These are phyloP conservation scores for Lichtheimia ramosa DNA, from an alignment of 371 early-diverging fungal species.

Conservation along the genomic window DNA sequence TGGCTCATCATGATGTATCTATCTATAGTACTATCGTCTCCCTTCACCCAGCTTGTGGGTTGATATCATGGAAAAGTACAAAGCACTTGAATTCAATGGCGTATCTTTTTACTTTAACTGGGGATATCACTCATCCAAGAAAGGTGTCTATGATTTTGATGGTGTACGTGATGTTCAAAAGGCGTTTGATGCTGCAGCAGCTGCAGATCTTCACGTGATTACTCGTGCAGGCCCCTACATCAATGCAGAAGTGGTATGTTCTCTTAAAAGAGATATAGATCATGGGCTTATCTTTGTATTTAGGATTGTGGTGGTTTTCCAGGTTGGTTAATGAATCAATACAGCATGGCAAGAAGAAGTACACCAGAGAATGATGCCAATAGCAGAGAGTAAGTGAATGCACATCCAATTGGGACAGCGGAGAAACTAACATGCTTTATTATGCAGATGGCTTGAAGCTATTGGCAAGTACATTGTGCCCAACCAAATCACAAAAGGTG, in stretches of 20 bases:
- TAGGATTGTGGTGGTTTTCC: constrained; percentile 20
- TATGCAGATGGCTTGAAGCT: constrained; percentile 11
- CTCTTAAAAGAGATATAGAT: neutral
- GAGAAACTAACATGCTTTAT: neutral
- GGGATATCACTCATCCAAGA: constrained; percentile 25
- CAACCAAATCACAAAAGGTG: constrained; percentile 17
- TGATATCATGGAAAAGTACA: constrained; percentile 23
- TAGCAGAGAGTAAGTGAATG: constrained; percentile 7
- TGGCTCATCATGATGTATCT: too few relatives aligned
- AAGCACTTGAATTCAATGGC: constrained; percentile 21
- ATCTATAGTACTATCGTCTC: constrained; percentile 12
- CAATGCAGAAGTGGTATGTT: constrained; percentile 16
- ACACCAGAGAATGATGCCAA: constrained; percentile 6
- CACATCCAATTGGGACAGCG: neutral
- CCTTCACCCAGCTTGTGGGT: constrained; percentile 17
- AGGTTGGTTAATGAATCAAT: constrained; percentile 6
- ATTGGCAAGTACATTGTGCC: constrained; percentile 15
- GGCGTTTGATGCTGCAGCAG: constrained; percentile 16
- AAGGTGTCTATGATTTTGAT: constrained; percentile 19
- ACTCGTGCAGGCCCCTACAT: constrained; percentile 29
- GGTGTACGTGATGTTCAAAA: constrained; percentile 26
- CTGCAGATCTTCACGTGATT: constrained; percentile 21
- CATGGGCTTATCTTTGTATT: neutral
- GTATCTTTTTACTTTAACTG: constrained; percentile 26
- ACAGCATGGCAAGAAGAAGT: constrained; percentile 3